Percentiles rank a stretch among this genome's conserved stretches.
Conservation (phyloP, 2,329 filamentous ascomycete genomes). For the Phaeosphaeria sp. region DNA sequence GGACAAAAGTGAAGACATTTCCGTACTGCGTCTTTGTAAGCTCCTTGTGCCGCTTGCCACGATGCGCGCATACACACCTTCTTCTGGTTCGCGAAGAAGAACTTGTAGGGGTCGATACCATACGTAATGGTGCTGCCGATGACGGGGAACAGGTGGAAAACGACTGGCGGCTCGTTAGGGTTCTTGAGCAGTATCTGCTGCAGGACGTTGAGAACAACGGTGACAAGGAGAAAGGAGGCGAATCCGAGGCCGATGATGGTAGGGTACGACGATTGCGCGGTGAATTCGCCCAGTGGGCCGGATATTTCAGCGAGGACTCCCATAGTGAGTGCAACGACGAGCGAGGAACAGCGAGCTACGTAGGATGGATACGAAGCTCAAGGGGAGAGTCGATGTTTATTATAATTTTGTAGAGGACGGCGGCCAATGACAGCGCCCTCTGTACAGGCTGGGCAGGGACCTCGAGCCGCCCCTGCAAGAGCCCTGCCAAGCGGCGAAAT, state of each 20-base stretch:
- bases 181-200: constrained; percentile 82
- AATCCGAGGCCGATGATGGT: constrained; percentile 54
- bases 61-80: constrained; percentile 64
- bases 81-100: constrained; percentile 75
- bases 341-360: constrained; percentile 18
- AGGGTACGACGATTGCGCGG: constrained; percentile 50
- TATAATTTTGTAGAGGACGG: constrained; percentile 28
- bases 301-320: constrained; percentile 59
- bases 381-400: constrained; percentile 27
- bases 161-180: constrained; percentile 69
- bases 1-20: constrained; percentile 87
- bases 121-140: constrained; percentile 92
- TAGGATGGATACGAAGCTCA: constrained; percentile 7
- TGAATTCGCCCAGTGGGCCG: constrained; percentile 56
- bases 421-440: constrained; percentile 20
- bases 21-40: constrained; percentile 68
- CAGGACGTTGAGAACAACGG: constrained; percentile 79
- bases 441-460: constrained; percentile 25
- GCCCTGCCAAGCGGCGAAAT: neutral
- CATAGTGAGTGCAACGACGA: constrained; percentile 49
- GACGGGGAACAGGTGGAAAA: constrained; percentile 72
- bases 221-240: constrained; percentile 57
- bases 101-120: constrained; percentile 90
- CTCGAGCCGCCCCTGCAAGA: constrained; percentile 8
- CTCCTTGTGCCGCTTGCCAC: constrained; percentile 5